Conservation (phyloP, 2,329 filamentous ascomycete genomes). For the Alternaria ethzedia region DNA sequence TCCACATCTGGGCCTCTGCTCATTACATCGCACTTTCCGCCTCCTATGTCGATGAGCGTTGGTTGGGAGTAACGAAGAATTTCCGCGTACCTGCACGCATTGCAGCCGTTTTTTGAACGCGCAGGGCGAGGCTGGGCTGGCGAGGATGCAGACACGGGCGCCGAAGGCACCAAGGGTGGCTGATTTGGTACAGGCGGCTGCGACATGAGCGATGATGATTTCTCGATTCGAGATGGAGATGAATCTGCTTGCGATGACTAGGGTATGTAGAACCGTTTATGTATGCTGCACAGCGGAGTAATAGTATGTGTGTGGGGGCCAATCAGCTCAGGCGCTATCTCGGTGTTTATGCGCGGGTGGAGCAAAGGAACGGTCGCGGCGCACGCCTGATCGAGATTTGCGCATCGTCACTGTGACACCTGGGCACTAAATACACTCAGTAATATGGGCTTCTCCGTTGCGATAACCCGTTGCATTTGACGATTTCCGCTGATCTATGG, state of each 20-base stretch:
- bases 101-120: constrained; percentile 41
- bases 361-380: background rate
- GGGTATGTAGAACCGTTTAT: background rate
- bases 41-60: constrained; percentile 45
- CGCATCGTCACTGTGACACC: background rate
- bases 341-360: background rate
- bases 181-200: constrained; percentile 20
- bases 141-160: constrained; percentile 12
- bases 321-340: constrained; percentile 3
- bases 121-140: constrained; percentile 30
- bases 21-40: constrained; percentile 63
- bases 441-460: background rate
- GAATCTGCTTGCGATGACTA: background rate
- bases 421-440: background rate
- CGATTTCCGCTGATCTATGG: background rate
- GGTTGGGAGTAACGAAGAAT: background rate
- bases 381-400: background rate
- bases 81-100: constrained; percentile 33
- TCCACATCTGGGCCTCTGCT: constrained; percentile 59
- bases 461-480: background rate
- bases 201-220: constrained; percentile 22
- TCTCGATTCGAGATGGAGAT: background rate
- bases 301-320: constrained; percentile 9
- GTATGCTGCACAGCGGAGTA: background rate
- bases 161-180: constrained; percentile 21